Conservation (phyloP, 192 early-diverging fungal species). For the Diversispora epigaea region DNA sequence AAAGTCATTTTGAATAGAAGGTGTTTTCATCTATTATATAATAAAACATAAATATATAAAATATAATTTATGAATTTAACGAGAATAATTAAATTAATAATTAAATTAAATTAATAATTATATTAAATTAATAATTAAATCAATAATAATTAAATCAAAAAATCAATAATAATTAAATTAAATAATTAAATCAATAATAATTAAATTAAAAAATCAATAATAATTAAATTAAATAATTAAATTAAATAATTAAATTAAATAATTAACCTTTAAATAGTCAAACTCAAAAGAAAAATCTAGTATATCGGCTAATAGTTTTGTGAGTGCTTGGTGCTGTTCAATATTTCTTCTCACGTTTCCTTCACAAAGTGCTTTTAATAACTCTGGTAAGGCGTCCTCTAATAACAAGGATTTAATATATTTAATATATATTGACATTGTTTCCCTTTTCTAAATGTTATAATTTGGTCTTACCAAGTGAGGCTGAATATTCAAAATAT, state of each 20-base stretch:
- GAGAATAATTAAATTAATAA: no score
- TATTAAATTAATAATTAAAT: no score
- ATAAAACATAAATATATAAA: slow-evolving; percentile 38
- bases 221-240: neutral
- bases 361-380: slow-evolving; percentile 66
- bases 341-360: slow-evolving; percentile 66
- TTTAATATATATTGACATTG: neutral
- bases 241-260: no score
- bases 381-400: slow-evolving; percentile 63
- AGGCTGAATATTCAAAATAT: slow-evolving; percentile 78
- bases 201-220: no score
- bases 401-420: slow-evolving; percentile 25
- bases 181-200: no score
- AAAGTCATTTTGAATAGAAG: slow-evolving; percentile 95
- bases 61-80: no score
- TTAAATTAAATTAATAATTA: no score
- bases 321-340: slow-evolving; percentile 74
- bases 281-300: slow-evolving; percentile 89
- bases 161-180: no score
- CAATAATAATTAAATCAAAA: no score
- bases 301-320: slow-evolving; percentile 78
- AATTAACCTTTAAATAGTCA: slow-evolving; percentile 82
- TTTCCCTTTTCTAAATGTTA: no score
- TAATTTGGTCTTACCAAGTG: slow-evolving; percentile 58
- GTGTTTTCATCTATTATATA: slow-evolving; percentile 63